Conservation (phyloP, 495 filamentous ascomycete genomes). For the Letharia columbiana region DNA sequence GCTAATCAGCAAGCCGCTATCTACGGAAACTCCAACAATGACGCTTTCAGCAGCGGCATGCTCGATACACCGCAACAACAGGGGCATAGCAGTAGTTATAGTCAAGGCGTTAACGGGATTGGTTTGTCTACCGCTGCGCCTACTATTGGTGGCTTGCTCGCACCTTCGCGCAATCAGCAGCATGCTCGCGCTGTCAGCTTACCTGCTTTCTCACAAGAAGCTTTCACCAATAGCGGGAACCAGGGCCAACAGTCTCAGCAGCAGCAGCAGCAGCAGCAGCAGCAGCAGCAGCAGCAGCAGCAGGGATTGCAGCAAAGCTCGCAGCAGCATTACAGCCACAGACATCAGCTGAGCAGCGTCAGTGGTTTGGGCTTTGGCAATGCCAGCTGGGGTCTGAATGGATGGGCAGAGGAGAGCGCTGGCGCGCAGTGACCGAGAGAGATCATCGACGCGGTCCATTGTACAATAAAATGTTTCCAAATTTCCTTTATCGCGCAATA, state of each 20-base stretch:
- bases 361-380: slow-evolving; percentile 49
- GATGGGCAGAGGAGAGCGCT: slow-evolving; percentile 57
- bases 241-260: slow-evolving; percentile 30
- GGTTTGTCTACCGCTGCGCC: slow-evolving; percentile 45
- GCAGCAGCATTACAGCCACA: slow-evolving; percentile 39
- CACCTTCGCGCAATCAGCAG: slow-evolving; percentile 56
- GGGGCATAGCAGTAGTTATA: slow-evolving; percentile 47
- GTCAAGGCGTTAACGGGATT: slow-evolving; percentile 48
- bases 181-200: slow-evolving; percentile 81
- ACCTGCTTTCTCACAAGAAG: slow-evolving; percentile 60
- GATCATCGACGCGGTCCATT: slow-evolving; percentile 7
- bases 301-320: slow-evolving; percentile 28
- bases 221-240: slow-evolving; percentile 40
- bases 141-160: slow-evolving; percentile 64
- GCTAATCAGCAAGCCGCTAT: slow-evolving; percentile 43
- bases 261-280: slow-evolving; percentile 29
- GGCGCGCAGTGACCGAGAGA: slow-evolving; percentile 45
- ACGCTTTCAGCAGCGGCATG: slow-evolving; percentile 47
- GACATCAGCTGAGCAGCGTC: slow-evolving; percentile 44
- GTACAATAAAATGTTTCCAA: slow-evolving; percentile 25
- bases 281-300: slow-evolving; percentile 31
- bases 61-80: slow-evolving; percentile 50
- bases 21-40: slow-evolving; percentile 44
- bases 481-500: slow-evolving; percentile 3
- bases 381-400: slow-evolving; percentile 50